phyloP scores from a whole-genome alignment of 352 stramenopile species.

The Globisporangium irregulare region DNA sequence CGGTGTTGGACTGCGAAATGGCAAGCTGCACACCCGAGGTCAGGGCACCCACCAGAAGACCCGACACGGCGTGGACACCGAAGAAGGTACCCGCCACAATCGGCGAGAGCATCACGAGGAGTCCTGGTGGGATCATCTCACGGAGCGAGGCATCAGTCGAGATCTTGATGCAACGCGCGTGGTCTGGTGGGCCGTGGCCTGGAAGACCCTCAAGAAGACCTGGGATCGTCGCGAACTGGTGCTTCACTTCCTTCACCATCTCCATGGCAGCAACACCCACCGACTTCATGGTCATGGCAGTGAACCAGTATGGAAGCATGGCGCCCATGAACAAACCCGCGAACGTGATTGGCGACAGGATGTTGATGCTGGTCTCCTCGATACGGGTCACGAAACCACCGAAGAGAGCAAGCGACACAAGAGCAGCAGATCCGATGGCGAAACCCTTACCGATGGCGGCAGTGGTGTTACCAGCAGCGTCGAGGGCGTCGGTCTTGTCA shows the following conservation, averaged over 20 bases:
- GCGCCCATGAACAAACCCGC: conserved; percentile 98
- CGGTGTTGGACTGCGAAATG: conserved; percentile 99
- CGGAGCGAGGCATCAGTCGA: conserved; percentile 97
- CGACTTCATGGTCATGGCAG: conserved; percentile 99
- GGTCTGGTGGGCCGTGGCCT: conserved; percentile 81
- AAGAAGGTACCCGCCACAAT: conserved; percentile 98
- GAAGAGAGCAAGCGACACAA: conserved; percentile 98
- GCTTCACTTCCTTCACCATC: conserved; percentile 99
- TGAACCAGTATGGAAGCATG: conserved; percentile 99
- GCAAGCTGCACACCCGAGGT: conserved; percentile 97
- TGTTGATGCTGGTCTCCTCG: conserved; percentile 94
- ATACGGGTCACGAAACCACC: conserved; percentile 98
- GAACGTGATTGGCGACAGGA: conserved; percentile 97
- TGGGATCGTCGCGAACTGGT: conserved; percentile 99
- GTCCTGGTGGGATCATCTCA: conserved; percentile 98
- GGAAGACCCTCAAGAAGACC: conserved; percentile 94
- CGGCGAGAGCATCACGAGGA: conserved; percentile 98
- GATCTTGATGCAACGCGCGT: conserved; percentile 97
- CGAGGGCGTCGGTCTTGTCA: conserved; percentile 99
- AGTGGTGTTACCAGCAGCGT: conserved; percentile 99
- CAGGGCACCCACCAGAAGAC: conserved; percentile 95
- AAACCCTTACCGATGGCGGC: conserved; percentile 99
- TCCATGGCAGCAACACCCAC: conserved; percentile 97
- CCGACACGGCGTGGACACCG: conserved; percentile 96
- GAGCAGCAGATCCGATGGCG: conserved; percentile 97